Evolutionary conservation across 169 alveolate species (phyloP).

Genomic region (Eimeria praecox): DNA sequence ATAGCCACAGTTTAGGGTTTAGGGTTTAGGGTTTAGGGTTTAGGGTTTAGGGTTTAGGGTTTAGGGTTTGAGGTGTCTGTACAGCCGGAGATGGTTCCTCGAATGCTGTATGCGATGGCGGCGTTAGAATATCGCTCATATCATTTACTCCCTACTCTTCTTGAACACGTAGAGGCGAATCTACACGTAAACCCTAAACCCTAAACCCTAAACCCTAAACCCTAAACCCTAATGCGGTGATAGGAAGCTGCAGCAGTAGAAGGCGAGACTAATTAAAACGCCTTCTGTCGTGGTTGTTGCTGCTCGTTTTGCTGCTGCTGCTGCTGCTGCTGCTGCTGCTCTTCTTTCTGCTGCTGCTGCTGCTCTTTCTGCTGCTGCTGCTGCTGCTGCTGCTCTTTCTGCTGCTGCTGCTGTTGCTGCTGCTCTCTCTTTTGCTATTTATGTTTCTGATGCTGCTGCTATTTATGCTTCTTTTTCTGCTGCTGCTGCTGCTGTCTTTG

Average conservation of each 20-base stretch:
- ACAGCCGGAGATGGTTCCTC: slow-evolving; percentile 90
- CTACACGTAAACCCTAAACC: slow-evolving; percentile 80
- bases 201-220: neutral
- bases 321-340: neutral
- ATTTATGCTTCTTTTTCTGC: neutral
- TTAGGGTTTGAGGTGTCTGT: slow-evolving; percentile 9
- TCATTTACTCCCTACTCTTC: slow-evolving; percentile 88
- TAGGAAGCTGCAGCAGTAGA: neutral
- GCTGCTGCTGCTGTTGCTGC: too few species aligned
- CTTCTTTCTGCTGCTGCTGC: neutral
- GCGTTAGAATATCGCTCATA: slow-evolving; percentile 92
- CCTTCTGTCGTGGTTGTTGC: neutral
- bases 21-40: neutral
- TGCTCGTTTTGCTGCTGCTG: neutral
- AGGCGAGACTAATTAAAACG: neutral
- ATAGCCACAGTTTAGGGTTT: neutral
- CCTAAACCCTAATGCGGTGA: neutral
- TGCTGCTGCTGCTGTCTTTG: slow-evolving; percentile 31
- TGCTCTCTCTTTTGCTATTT: too few species aligned
- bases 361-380: neutral
- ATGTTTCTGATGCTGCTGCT: neutral
- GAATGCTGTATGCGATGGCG: slow-evolving; percentile 90
- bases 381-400: neutral
- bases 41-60: neutral
- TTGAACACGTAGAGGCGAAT: slow-evolving; percentile 85